Evolutionary conservation across 176 grass and related monocot genomes (phyloP).

Genomic region (Zea luxurians): DNA sequence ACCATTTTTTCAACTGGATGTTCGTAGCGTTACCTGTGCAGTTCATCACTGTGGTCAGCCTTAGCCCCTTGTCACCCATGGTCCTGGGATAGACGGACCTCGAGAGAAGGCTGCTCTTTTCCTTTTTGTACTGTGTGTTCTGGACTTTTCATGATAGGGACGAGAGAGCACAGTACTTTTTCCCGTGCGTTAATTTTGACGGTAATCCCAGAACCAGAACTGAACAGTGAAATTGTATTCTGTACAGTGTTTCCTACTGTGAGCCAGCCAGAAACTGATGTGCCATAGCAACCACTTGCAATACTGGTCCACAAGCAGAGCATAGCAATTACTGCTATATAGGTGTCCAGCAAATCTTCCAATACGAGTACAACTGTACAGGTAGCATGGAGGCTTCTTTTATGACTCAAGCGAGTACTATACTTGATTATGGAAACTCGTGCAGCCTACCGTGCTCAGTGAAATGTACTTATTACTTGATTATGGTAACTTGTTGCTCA

Average conservation of each 20-base stretch:
- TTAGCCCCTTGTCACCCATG: constrained; percentile 27
- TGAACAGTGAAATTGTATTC: background rate
- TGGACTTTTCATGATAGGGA: background rate
- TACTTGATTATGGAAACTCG: background rate
- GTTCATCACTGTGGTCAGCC: no score
- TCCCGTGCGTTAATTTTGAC: background rate
- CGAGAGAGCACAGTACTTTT: background rate
- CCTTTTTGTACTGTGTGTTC: background rate
- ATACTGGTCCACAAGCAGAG: background rate
- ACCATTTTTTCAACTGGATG: no score
- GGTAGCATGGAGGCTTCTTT: no score
- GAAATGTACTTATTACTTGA: background rate
- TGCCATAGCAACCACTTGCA: background rate
- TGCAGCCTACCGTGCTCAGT: background rate
- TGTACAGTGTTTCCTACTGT: background rate
- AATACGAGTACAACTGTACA: no score
- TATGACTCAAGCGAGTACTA: background rate
- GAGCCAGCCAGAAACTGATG: background rate
- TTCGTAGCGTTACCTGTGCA: no score
- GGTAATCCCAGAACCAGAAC: background rate
- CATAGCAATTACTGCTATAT: background rate
- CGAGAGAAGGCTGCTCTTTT: background rate
- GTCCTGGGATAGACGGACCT: background rate
- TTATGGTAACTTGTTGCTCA: background rate
- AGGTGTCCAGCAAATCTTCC: background rate